Conservation (phyloP, 2,329 filamentous ascomycete genomes). For the Paraphoma chrysanthemicola region DNA sequence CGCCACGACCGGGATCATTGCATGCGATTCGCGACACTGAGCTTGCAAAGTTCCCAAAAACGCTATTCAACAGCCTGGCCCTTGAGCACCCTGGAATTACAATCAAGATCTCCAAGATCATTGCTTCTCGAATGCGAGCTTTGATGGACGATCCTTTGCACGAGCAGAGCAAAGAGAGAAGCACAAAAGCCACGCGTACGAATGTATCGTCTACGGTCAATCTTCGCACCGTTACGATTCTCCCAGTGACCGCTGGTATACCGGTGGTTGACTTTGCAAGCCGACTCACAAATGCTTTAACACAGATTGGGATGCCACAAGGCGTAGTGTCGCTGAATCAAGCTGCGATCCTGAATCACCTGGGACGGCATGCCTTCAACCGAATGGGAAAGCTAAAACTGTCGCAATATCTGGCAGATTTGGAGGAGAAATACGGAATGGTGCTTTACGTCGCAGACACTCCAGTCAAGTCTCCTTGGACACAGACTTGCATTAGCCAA, state of each 20-base stretch:
- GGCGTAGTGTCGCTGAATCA: conserved; percentile 93
- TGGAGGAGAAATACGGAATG: conserved; percentile 96
- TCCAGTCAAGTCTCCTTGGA: conserved; percentile 96
- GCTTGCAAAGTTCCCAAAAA: conserved; percentile 93
- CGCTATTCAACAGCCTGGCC: conserved; percentile 95
- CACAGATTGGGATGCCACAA: conserved; percentile 87
- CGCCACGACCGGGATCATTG: conserved; percentile 84
- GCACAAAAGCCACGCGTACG: conserved; percentile 61
- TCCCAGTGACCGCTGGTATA: conserved; percentile 89
- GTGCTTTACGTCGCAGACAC: conserved; percentile 97
- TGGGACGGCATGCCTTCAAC: conserved; percentile 95
- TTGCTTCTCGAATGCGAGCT: conserved; percentile 91
- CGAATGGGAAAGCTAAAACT: conserved; percentile 96
- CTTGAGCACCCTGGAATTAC: conserved; percentile 98
- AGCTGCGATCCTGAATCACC: conserved; percentile 89
- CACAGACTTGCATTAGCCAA: conserved; percentile 95
- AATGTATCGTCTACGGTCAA: conserved; percentile 88
- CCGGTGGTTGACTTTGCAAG: conserved; percentile 96
- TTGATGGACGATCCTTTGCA: conserved; percentile 82
- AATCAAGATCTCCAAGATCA: conserved; percentile 98
- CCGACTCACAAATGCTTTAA: conserved; percentile 83
- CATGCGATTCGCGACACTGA: conserved; percentile 98
- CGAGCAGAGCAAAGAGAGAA: conserved; percentile 68
- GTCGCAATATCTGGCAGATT: conserved; percentile 92
- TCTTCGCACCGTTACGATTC: conserved; percentile 86